These are phyloP conservation scores for Rhodotorula graminis DNA, from an alignment of 768 basidiomycete genomes.

Conservation along the genomic window DNA sequence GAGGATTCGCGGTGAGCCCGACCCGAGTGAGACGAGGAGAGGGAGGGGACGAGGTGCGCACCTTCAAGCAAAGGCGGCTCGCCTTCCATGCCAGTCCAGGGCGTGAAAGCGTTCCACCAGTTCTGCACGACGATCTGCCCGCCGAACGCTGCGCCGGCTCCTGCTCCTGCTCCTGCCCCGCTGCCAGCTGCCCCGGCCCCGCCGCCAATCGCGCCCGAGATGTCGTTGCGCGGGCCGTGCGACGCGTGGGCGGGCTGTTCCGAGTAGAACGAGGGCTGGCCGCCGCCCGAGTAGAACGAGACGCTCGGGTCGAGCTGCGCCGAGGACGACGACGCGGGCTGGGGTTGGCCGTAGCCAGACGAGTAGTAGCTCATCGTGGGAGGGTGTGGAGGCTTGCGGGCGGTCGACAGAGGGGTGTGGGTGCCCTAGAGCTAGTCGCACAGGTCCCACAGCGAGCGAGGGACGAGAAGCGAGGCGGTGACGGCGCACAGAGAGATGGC, in stretches of 20 bases:
- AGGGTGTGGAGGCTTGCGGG: background rate
- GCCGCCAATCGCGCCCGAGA: conserved; percentile 30
- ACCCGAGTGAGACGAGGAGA: background rate
- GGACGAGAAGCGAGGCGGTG: no score
- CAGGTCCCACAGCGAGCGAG: background rate
- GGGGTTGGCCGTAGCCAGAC: background rate
- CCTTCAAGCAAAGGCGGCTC: conserved; percentile 94
- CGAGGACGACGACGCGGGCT: background rate
- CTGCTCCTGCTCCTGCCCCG: background rate
- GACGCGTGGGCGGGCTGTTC: conserved; percentile 14
- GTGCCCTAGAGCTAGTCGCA: background rate
- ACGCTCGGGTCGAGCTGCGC: conserved; percentile 24
- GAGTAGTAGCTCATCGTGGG: background rate
- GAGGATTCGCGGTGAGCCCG: background rate
- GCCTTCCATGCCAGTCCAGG: conserved; percentile 60
- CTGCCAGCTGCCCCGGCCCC: background rate
- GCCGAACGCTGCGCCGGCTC: background rate
- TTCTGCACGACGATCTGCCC: conserved; percentile 36
- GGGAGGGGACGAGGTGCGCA: conserved; percentile 46
- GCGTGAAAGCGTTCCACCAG: conserved; percentile 41
- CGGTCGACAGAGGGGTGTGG: background rate
- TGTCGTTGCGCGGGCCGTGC: conserved; percentile 6
- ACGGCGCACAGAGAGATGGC: no score
- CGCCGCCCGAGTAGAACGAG: conserved; percentile 37
- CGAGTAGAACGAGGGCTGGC: conserved; percentile 32